Percentiles rank a stretch among this genome's conserved stretches.
Evolutionary conservation across 2,329 filamentous ascomycete species (phyloP).

Genomic region (Diaporthe australafricana): DNA sequence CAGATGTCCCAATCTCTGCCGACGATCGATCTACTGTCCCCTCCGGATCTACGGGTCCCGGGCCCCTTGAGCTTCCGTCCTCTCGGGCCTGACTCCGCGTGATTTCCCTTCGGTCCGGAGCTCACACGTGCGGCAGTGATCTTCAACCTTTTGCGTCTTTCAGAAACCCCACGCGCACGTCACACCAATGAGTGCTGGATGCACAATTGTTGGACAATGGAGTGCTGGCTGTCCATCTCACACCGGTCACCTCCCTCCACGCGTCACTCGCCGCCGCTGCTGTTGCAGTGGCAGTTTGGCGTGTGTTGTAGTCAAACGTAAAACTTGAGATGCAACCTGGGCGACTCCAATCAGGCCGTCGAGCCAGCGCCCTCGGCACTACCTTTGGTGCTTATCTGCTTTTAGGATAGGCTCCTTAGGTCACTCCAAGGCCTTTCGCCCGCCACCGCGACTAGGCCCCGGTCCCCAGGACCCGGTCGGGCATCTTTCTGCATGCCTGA

Average conservation of each 20-base stretch:
- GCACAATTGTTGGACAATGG: background rate
- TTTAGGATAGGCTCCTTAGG: background rate
- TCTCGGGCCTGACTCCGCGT: conserved; percentile 18
- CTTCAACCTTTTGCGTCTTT: background rate
- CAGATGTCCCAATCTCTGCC: conserved; percentile 14
- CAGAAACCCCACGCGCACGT: background rate
- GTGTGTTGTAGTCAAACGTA: background rate
- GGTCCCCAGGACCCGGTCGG: background rate
- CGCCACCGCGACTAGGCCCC: background rate
- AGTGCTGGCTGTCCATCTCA: background rate
- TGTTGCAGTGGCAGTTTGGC: conserved; percentile 13
- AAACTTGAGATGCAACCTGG: conserved; percentile 17
- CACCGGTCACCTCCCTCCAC: background rate
- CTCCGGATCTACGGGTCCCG: conserved; percentile 10
- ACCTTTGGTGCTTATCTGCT: background rate
- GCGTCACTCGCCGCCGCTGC: background rate
- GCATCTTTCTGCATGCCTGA: too few species aligned
- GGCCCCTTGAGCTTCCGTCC: background rate
- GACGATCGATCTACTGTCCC: background rate
- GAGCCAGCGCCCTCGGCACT: conserved; percentile 2
- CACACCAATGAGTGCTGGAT: background rate
- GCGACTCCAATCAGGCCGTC: background rate
- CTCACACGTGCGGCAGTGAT: background rate
- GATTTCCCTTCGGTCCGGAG: background rate
- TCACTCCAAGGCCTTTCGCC: background rate